phyloP scores from a whole-genome alignment of 495 filamentous ascomycete genomes.

The Penicillium flavigenum region DNA sequence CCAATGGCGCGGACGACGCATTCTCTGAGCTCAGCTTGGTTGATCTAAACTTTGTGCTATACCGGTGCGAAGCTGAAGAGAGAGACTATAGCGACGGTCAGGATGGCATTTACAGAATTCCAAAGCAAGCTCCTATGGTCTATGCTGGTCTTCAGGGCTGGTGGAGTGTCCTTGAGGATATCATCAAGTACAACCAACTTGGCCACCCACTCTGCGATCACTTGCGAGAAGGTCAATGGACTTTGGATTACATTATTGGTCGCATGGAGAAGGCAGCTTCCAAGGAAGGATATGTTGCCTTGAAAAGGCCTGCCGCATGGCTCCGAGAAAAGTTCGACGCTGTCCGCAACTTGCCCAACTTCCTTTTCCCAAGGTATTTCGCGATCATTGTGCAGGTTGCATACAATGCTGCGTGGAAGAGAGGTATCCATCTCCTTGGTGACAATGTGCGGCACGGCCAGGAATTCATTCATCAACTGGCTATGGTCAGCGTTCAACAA shows the following conservation, averaged over 20 bases:
- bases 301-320: constrained; percentile 71
- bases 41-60: constrained; percentile 90
- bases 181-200: constrained; percentile 86
- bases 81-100: constrained; percentile 71
- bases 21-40: constrained; percentile 70
- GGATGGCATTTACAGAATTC: constrained; percentile 87
- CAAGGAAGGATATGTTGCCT: constrained; percentile 54
- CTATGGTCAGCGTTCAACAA: constrained; percentile 86
- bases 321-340: constrained; percentile 79
- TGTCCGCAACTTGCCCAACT: constrained; percentile 79
- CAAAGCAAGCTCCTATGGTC: constrained; percentile 76
- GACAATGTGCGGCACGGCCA: constrained; percentile 75
- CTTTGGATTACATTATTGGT: constrained; percentile 82
- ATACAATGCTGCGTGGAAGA: constrained; percentile 78
- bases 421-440: constrained; percentile 73
- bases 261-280: constrained; percentile 72
- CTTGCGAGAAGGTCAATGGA: constrained; percentile 88
- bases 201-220: constrained; percentile 92
- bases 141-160: constrained; percentile 98
- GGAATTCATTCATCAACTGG: constrained; percentile 78
- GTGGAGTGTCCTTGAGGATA: constrained; percentile 88
- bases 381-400: constrained; percentile 82
- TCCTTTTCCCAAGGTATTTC: constrained; percentile 90
- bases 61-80: constrained; percentile 91
- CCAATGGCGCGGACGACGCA: constrained; percentile 74